phyloP scores from a whole-genome alignment of 2,329 filamentous ascomycete species.

The Sporothrix curviconia region DNA sequence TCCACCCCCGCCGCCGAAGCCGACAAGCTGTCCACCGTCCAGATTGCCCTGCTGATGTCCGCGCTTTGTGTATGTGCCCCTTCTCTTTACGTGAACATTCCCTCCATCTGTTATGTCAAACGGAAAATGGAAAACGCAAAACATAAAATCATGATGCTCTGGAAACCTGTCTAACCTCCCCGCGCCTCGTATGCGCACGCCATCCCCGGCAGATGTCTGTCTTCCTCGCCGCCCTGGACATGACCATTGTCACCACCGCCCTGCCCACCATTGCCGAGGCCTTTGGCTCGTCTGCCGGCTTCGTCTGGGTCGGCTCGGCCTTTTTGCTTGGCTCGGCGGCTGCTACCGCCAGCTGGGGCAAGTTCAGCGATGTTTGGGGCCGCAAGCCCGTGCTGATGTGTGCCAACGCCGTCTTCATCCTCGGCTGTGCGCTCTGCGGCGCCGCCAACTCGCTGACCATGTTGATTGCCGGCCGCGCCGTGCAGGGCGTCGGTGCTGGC shows the following conservation, averaged over 20 bases:
- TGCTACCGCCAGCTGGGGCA: slow-evolving; percentile 64
- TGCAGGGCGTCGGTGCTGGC: slow-evolving; percentile 52
- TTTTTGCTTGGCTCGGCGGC: slow-evolving; percentile 65
- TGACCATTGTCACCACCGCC: slow-evolving; percentile 60
- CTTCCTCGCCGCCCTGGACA: slow-evolving; percentile 50
- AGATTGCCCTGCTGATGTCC: slow-evolving; percentile 13
- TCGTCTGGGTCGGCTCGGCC: slow-evolving; percentile 70
- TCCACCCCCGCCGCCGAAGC: not conserved
- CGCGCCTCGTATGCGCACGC: not conserved
- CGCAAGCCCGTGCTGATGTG: slow-evolving; percentile 48
- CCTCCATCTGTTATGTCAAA: not conserved
- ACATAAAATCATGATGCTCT: too few relatives aligned
- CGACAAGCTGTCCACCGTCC: not conserved
- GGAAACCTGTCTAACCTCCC: too few relatives aligned
- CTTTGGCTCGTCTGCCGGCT: slow-evolving; percentile 61
- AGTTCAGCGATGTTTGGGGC: slow-evolving; percentile 52
- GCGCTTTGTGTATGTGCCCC: slow-evolving; percentile 15
- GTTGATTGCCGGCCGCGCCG: slow-evolving; percentile 48
- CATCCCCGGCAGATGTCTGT: slow-evolving; percentile 26
- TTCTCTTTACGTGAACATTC: not conserved
- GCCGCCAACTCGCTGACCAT: slow-evolving; percentile 43
- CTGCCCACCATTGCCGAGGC: slow-evolving; percentile 58
- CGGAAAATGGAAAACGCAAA: too few relatives aligned
- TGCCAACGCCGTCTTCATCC: slow-evolving; percentile 47
- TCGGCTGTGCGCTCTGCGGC: slow-evolving; percentile 49